A percentile compares a stretch with the other conserved stretches of the same genome.
Conservation (phyloP, 2,329 filamentous ascomycete genomes). For the Seiridium cupressi region DNA sequence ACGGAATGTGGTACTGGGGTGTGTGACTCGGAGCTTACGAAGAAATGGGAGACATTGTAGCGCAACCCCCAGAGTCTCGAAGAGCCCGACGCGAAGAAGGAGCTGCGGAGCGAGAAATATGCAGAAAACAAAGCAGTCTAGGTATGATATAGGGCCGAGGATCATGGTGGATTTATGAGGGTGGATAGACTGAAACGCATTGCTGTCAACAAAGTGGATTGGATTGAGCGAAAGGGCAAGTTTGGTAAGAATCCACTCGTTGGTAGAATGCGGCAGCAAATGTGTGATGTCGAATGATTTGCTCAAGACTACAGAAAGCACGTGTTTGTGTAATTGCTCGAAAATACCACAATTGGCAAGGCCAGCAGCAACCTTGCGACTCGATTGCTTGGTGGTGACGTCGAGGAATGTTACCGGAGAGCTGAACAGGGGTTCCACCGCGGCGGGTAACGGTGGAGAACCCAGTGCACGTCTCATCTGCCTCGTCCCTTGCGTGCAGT, state of each 20-base stretch:
- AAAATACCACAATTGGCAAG: background rate
- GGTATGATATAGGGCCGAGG: conserved; percentile 68
- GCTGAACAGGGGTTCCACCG: background rate
- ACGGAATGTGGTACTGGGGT: background rate
- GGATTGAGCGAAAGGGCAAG: background rate
- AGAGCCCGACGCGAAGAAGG: conserved; percentile 63
- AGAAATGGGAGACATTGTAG: conserved; percentile 68
- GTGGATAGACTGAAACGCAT: background rate
- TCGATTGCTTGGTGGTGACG: background rate
- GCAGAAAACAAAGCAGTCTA: conserved; percentile 74
- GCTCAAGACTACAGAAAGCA: background rate
- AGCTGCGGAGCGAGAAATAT: conserved; percentile 70
- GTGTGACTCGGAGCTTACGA: conserved; percentile 40
- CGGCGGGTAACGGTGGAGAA: too few relatives aligned
- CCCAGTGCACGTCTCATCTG: too few relatives aligned
- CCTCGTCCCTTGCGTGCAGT: too few relatives aligned
- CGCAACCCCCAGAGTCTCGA: conserved; percentile 55
- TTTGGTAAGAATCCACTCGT: background rate
- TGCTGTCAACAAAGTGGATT: background rate
- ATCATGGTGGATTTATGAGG: conserved; percentile 53
- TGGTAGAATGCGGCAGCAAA: background rate
- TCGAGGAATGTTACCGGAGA: background rate
- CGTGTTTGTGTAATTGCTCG: background rate
- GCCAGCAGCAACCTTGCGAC: background rate
- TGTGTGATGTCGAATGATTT: background rate